Base-by-base conservation (phyloP, 768 basidiomycete species). In the Boletus subparvulus region DNA sequence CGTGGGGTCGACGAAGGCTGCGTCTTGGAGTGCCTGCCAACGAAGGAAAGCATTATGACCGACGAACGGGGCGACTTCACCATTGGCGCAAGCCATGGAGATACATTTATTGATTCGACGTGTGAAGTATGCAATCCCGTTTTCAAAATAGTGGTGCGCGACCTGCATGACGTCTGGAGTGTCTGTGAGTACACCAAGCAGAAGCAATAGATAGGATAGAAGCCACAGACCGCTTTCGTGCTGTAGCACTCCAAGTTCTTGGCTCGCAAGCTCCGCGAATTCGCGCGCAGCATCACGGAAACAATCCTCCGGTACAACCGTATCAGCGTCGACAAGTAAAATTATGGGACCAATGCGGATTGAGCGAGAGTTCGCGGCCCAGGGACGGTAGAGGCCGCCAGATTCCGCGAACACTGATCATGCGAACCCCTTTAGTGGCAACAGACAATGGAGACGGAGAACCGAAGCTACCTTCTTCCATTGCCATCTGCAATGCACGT, bases 251-350 rank as follows among this genome's bases (percentile, higher is more conserved):
- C 85, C 91, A 33, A 94, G 84, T 46, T 71, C 69, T 7, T 69
- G 69, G 6, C 69, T 40, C 43, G 92, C 87, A 0, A 89, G 91
- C 71, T 88, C 87, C 17, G 83, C 76, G 56, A 96, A 79, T 68
- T 96, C 93, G 39, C 90, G 83, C 6, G 91, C 92, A 0, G 93
- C 93, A 74, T 94, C 92, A 54, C 91, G 81, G 70, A 96, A 86
- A 69, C 92, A 95, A 68, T 95, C 94, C 78, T 87, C 89, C 6
- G 92, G 92, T 12, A 95, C 92, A 55, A 92, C 75, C 17, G 92
- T 96, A 72, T 94, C 92, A 9, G 92, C 87, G 69, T 95, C 93
- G 60, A 94, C 84, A 54, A 95, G 83, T 56, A 95, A 77, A 57
- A 94, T 82, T 61, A 94, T 69, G 47, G 89, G 83, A 12, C 90